Evolutionary conservation across 1,139 yeast species (phyloP).

Genomic region (Candida smagusa): DNA sequence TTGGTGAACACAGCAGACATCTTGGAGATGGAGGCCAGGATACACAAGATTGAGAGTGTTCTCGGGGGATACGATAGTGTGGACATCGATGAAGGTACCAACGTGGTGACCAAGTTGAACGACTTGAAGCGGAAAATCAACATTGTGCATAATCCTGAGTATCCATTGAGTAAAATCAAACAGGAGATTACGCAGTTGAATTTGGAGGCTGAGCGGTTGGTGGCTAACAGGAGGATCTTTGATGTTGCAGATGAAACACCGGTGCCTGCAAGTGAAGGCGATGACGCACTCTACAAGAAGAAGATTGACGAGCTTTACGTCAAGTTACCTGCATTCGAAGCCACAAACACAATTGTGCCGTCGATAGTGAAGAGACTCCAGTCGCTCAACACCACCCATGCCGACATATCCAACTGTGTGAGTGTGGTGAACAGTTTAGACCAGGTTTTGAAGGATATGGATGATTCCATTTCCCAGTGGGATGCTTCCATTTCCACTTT

Average conservation of each 20-base stretch:
- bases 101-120: constrained; percentile 25
- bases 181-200: constrained; percentile 15
- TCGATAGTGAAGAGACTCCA: constrained; percentile 40
- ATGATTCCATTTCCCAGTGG: constrained; percentile 41
- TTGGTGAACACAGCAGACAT: constrained; percentile 10
- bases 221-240: constrained; percentile 14
- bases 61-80: constrained; percentile 13
- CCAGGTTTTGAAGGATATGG: constrained; percentile 27
- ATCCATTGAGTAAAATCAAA: constrained; percentile 21
- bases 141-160: constrained; percentile 36
- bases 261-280: background rate
- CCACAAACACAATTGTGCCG: constrained; percentile 35
- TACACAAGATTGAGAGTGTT: constrained; percentile 19
- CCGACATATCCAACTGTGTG: constrained; percentile 30
- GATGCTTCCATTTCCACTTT: constrained; percentile 32
- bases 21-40: constrained; percentile 22
- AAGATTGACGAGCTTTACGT: constrained; percentile 39
- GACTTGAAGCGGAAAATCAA: constrained; percentile 37
- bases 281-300: constrained; percentile 3
- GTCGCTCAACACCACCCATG: constrained; percentile 43
- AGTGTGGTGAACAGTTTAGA: constrained; percentile 33
- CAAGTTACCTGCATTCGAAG: constrained; percentile 35
- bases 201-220: constrained; percentile 18
- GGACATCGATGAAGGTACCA: constrained; percentile 4
- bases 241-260: constrained; percentile 6